Conservation (phyloP, 192 early-diverging fungal species). For the Gaertneriomyces semiglobifer region DNA sequence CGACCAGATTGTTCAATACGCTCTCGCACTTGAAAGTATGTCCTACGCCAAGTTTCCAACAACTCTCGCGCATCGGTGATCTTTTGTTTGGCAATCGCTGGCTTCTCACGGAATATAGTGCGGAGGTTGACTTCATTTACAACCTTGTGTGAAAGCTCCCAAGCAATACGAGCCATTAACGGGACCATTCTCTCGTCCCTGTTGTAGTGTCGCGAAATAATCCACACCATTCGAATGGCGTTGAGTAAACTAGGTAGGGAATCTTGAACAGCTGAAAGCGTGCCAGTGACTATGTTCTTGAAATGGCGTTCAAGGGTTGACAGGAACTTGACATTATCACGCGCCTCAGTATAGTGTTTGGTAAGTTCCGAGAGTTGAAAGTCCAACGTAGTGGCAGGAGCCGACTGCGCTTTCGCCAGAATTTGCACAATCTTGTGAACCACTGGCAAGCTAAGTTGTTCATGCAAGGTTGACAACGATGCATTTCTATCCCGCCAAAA, state of each 20-base stretch:
- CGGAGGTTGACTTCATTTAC: constrained; percentile 54
- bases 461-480: constrained; percentile 53
- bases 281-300: constrained; percentile 57
- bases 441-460: constrained; percentile 57
- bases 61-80: constrained; percentile 56
- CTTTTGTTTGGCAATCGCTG: constrained; percentile 52
- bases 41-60: constrained; percentile 57
- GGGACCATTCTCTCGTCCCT: constrained; percentile 66
- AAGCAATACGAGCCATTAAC: constrained; percentile 58
- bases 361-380: constrained; percentile 56
- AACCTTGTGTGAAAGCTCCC: constrained; percentile 62
- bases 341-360: constrained; percentile 60
- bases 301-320: constrained; percentile 62
- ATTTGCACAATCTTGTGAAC: constrained; percentile 55
- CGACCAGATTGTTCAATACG: constrained; percentile 61
- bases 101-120: constrained; percentile 51
- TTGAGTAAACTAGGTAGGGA: constrained; percentile 57
- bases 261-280: constrained; percentile 51
- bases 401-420: constrained; percentile 39
- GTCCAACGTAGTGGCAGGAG: constrained; percentile 49
- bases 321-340: constrained; percentile 66
- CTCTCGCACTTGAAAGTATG: constrained; percentile 61
- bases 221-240: constrained; percentile 66
- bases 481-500: constrained; percentile 60
- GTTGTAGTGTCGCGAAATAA: constrained; percentile 65